These are phyloP conservation scores for Trametes maxima DNA, from an alignment of 768 basidiomycete genomes.

Conservation along the genomic window DNA sequence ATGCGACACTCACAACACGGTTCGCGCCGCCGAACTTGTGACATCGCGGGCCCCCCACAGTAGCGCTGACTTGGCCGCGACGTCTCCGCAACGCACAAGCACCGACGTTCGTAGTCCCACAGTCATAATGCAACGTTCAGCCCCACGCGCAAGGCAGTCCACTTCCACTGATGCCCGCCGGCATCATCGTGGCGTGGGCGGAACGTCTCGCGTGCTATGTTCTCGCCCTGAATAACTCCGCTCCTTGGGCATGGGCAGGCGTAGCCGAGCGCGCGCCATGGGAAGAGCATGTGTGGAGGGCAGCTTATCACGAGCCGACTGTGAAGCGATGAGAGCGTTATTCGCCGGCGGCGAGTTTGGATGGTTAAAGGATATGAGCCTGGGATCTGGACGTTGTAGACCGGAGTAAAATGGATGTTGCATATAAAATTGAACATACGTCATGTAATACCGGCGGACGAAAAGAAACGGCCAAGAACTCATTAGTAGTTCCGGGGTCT, in stretches of 20 bases:
- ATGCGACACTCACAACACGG: neutral
- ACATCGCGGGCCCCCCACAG: neutral
- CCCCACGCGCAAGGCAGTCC: neutral
- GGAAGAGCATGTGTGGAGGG: neutral
- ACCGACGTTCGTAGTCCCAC: conserved; percentile 1
- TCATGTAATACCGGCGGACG: no score
- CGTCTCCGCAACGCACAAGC: conserved; percentile 1
- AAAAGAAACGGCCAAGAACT: no score
- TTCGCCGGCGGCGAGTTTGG: no score
- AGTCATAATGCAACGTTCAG: conserved; percentile 10
- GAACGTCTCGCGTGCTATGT: conserved; percentile 3
- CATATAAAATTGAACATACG: no score
- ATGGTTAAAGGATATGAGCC: no score
- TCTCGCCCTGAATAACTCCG: conserved; percentile 9
- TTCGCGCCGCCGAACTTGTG: conserved; percentile 3
- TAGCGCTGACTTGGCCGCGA: neutral
- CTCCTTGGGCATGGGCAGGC: neutral
- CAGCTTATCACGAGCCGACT: neutral
- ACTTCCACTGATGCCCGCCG: neutral
- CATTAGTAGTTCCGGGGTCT: no score
- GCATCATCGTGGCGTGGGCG: neutral
- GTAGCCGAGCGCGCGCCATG: neutral
- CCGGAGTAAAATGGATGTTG: no score
- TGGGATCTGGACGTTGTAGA: no score
- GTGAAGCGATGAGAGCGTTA: neutral